Evolutionary conservation across 106 monocot genomes (phyloP).

Genomic region (Acanthochlamys bracteata): DNA sequence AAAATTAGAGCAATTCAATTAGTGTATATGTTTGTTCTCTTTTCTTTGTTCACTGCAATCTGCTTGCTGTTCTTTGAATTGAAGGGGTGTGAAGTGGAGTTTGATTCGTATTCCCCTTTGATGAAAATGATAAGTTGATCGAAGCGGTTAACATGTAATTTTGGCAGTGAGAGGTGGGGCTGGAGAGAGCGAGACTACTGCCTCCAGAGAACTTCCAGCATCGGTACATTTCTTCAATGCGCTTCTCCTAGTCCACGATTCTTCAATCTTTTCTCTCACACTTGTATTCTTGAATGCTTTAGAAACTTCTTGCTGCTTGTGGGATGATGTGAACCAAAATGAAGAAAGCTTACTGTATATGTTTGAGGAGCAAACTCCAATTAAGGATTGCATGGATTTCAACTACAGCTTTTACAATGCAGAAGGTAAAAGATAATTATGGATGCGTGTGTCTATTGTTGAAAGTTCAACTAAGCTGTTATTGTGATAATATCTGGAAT

Average conservation of each 20-base stretch:
- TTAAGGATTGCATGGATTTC: constrained; percentile 65
- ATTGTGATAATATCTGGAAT: constrained; percentile 12
- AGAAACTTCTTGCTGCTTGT: constrained; percentile 42
- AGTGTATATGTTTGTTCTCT: no score
- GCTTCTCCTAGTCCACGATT: neutral
- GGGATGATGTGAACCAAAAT: constrained; percentile 49
- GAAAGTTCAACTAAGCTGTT: neutral
- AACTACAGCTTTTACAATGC: constrained; percentile 17
- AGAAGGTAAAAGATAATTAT: constrained; percentile 25
- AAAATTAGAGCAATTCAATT: no score
- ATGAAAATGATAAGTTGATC: neutral
- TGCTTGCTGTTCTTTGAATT: neutral
- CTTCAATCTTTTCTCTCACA: neutral
- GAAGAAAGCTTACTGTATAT: constrained; percentile 48
- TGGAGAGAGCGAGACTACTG: constrained; percentile 57
- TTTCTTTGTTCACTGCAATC: neutral
- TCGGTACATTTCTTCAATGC: constrained; percentile 24
- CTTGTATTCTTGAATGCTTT: neutral
- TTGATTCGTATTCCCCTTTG: neutral
- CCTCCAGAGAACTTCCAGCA: constrained; percentile 20
- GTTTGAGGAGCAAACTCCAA: constrained; percentile 78
- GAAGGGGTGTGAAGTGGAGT: neutral
- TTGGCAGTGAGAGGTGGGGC: constrained; percentile 56
- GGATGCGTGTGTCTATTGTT: neutral
- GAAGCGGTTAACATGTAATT: neutral